Evolutionary conservation across 768 basidiomycete genomes (phyloP).

Genomic region (Mycena polygramma): DNA sequence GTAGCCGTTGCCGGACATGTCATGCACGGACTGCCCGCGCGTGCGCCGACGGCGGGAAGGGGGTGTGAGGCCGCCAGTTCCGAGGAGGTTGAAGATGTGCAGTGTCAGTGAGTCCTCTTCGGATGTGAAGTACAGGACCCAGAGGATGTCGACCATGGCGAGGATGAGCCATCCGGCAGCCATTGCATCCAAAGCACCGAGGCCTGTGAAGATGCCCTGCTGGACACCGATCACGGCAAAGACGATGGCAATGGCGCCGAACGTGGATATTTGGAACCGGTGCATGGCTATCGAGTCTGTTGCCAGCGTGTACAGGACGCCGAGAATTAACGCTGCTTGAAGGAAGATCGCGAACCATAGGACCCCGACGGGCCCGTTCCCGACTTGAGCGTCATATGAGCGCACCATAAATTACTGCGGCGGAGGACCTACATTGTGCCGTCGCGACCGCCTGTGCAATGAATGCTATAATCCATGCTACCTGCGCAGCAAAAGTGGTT

Average conservation of each 20-base stretch:
- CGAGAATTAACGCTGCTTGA: slow-evolving; percentile 77
- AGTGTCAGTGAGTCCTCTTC: slow-evolving; percentile 92
- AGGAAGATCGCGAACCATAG: slow-evolving; percentile 91
- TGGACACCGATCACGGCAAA: slow-evolving; percentile 86
- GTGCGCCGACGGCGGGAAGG: slow-evolving; percentile 85
- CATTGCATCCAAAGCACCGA: slow-evolving; percentile 78
- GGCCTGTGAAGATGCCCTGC: slow-evolving; percentile 70
- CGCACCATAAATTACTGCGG: not conserved
- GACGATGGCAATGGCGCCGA: slow-evolving; percentile 88
- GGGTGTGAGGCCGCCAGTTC: slow-evolving; percentile 86
- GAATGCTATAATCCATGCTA: slow-evolving; percentile 84
- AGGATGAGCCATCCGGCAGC: slow-evolving; percentile 96
- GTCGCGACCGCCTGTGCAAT: slow-evolving; percentile 79
- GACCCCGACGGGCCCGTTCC: slow-evolving; percentile 65
- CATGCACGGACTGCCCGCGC: slow-evolving; percentile 71
- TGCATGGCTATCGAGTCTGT: slow-evolving; percentile 94
- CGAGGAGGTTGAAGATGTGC: slow-evolving; percentile 89
- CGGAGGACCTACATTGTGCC: slow-evolving; percentile 57
- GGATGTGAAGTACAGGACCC: slow-evolving; percentile 97
- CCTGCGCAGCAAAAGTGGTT: slow-evolving; percentile 59
- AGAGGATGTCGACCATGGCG: slow-evolving; percentile 91
- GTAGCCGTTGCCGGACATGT: slow-evolving; percentile 76
- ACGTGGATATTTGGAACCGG: slow-evolving; percentile 90
- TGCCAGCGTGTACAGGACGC: slow-evolving; percentile 82
- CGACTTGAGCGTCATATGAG: slow-evolving; percentile 42